These are phyloP conservation scores for Leucocoprinus sp. DNA, from an alignment of 768 basidiomycete genomes.

Conservation along the genomic window DNA sequence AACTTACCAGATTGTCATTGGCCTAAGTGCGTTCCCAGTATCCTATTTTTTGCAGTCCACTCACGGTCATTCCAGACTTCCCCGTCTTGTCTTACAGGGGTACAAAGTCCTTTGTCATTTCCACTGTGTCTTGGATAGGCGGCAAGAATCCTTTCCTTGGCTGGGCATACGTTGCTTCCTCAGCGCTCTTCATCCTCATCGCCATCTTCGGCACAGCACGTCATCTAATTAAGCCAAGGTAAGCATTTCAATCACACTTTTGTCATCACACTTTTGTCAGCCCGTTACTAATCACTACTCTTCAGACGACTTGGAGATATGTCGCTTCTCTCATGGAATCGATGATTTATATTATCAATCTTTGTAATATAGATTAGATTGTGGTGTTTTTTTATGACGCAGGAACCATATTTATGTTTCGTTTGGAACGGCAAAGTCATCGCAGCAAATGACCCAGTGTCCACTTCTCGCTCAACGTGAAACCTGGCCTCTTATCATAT, in stretches of 20 bases:
- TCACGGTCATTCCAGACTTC: conserved; percentile 64
- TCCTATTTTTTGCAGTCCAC: conserved; percentile 11
- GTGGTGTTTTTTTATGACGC: too few species aligned
- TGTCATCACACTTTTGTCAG: not conserved
- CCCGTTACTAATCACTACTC: conserved; percentile 9
- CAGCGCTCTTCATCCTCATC: conserved; percentile 79
- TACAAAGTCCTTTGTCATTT: conserved; percentile 94
- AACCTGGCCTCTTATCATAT: conserved; percentile 68
- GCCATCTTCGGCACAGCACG: conserved; percentile 84
- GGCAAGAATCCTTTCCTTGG: conserved; percentile 98
- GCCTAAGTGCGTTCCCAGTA: conserved; percentile 58
- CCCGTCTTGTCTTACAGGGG: conserved; percentile 88
- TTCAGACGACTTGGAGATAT: conserved; percentile 78
- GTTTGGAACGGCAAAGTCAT: too few species aligned
- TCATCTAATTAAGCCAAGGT: conserved; percentile 91
- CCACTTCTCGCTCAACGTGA: conserved; percentile 37
- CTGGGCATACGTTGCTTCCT: conserved; percentile 93
- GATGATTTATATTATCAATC: conserved; percentile 28
- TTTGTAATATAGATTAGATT: conserved; percentile 20
- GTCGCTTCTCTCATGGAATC: conserved; percentile 82
- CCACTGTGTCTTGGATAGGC: conserved; percentile 97
- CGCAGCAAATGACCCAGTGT: conserved; percentile 42
- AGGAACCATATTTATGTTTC: too few species aligned
- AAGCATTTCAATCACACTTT: conserved; percentile 13
- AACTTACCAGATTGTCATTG: conserved; percentile 64